These are phyloP conservation scores for Loxodes magnus DNA, from an alignment of 73 alveolate species.

Conservation along the genomic window DNA sequence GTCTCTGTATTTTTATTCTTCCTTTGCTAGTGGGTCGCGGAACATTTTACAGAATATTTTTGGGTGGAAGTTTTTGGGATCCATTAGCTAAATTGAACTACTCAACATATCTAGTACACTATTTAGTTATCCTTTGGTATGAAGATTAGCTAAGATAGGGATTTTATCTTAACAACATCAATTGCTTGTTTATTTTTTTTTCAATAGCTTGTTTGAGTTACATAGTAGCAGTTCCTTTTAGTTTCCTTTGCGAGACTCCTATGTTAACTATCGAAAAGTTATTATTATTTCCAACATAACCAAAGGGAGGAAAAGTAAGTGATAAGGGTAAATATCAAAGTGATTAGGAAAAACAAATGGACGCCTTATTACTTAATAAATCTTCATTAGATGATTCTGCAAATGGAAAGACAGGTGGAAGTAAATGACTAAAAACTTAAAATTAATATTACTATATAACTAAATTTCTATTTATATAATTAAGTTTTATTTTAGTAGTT, in stretches of 20 bases:
- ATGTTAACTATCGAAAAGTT: constrained; percentile 16
- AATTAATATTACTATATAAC: too few relatives aligned
- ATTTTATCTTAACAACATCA: constrained; percentile 6
- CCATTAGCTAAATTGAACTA: constrained; percentile 27
- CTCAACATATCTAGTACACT: constrained; percentile 23
- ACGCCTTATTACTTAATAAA: too few relatives aligned
- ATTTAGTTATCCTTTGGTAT: constrained; percentile 1
- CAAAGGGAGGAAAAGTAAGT: too few relatives aligned
- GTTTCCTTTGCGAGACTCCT: constrained; percentile 15
- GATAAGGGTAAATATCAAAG: too few relatives aligned
- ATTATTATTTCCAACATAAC: constrained; percentile 11
- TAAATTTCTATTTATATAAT: too few relatives aligned
- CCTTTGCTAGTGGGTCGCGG: neutral
- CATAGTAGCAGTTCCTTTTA: constrained; percentile 8
- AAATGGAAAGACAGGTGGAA: too few relatives aligned
- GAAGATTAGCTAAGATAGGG: constrained; percentile 2
- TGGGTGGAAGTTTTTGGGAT: neutral
- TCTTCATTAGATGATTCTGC: too few relatives aligned
- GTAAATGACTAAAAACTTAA: too few relatives aligned
- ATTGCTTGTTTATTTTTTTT: neutral
- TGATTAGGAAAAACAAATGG: too few relatives aligned
- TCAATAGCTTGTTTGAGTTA: neutral
- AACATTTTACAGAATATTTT: neutral
- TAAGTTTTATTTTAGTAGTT: too few relatives aligned
- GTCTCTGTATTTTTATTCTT: constrained; percentile 1